Evolutionary conservation across 257 asterid species (phyloP).

Genomic region (Solanum paucissectum): DNA sequence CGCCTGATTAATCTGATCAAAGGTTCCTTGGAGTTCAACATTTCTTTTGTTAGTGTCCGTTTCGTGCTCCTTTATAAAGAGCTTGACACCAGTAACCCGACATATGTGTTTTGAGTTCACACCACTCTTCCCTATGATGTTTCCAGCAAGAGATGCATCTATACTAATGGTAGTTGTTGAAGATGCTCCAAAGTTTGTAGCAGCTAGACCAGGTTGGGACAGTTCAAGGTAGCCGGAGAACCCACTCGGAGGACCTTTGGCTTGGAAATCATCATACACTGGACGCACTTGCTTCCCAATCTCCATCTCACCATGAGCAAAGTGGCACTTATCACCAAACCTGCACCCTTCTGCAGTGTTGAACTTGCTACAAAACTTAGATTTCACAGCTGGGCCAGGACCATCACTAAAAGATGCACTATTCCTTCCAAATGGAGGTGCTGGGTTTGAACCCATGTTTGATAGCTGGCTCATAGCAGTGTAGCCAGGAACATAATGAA

Average conservation of each 20-base stretch:
- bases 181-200: slow-evolving; percentile 51
- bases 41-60: slow-evolving; percentile 54
- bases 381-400: slow-evolving; percentile 32
- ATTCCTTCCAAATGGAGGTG: slow-evolving; percentile 15
- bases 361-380: slow-evolving; percentile 64
- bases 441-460: slow-evolving; percentile 57
- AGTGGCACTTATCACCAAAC: slow-evolving; percentile 73
- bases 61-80: slow-evolving; percentile 67
- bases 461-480: slow-evolving; percentile 73
- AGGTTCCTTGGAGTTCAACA: slow-evolving; percentile 78
- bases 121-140: slow-evolving; percentile 81
- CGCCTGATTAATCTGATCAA: slow-evolving; percentile 67
- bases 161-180: slow-evolving; percentile 77
- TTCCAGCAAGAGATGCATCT: slow-evolving; percentile 69
- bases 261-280: slow-evolving; percentile 43
- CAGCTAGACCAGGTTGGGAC: slow-evolving; percentile 36
- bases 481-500: slow-evolving; percentile 76
- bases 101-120: slow-evolving; percentile 82
- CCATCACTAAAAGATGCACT: slow-evolving; percentile 35
- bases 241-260: slow-evolving; percentile 32
- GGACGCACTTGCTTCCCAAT: slow-evolving; percentile 42
- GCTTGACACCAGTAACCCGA: slow-evolving; percentile 62
- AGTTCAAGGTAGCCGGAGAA: slow-evolving; percentile 33
- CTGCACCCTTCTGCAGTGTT: slow-evolving; percentile 83
- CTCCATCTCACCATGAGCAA: slow-evolving; percentile 93